Conservation (phyloP, 441 rosid species). For the Flueggea neowawraea region DNA sequence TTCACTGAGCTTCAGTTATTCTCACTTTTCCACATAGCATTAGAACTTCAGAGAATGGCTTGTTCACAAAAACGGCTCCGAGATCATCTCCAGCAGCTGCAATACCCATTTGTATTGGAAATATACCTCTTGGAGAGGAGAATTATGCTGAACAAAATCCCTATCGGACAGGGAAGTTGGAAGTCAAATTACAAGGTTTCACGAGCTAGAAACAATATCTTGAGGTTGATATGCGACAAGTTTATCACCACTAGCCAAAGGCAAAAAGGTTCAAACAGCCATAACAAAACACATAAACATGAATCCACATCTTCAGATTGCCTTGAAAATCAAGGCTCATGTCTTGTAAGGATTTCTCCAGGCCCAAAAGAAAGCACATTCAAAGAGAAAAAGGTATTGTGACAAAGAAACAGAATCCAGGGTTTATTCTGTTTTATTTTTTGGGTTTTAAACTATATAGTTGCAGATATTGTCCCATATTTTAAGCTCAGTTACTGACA, state of each 20-base stretch:
- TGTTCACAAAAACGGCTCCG: constrained; percentile 19
- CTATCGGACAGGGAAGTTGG: constrained; percentile 2
- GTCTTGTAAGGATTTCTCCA: neutral
- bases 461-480: neutral
- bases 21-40: too few species aligned
- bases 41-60: constrained; percentile 6
- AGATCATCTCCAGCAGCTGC: constrained; percentile 34
- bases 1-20: too few species aligned
- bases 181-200: constrained; percentile 12
- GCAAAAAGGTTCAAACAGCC: constrained; percentile 15
- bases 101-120: constrained; percentile 28
- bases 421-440: neutral
- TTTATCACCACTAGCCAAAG: constrained; percentile 12
- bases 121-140: constrained; percentile 26
- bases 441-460: too few species aligned
- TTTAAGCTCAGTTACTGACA: constrained; percentile 6
- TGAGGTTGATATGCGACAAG: constrained; percentile 22
- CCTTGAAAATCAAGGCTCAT: too few species aligned
- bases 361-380: constrained; percentile 4
- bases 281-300: constrained; percentile 10
- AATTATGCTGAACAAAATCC: constrained; percentile 7
- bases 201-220: constrained; percentile 6
- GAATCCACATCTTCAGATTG: neutral
- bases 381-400: constrained; percentile 26
- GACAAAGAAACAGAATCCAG: neutral